Evolutionary conservation across 345 rosid species (phyloP).

Genomic region (Linum usitatissimum): DNA sequence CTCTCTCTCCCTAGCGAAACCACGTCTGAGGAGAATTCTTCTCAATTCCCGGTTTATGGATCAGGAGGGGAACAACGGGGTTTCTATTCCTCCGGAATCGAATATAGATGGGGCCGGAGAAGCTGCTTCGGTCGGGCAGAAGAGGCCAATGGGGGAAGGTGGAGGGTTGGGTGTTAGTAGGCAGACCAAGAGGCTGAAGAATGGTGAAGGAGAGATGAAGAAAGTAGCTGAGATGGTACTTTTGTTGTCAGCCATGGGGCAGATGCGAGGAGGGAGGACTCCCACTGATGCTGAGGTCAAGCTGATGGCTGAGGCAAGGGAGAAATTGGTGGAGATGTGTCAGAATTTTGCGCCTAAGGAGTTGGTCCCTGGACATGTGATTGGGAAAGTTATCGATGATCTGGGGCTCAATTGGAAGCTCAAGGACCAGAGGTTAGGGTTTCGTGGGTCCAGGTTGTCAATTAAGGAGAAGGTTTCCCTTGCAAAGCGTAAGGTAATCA

Average conservation of each 20-base stretch:
- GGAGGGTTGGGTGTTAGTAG: not conserved
- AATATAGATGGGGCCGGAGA: not conserved
- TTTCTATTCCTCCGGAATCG: not conserved
- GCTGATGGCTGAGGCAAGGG: conserved; percentile 75
- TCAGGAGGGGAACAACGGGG: not conserved
- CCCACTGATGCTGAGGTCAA: conserved; percentile 57
- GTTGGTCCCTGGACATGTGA: conserved; percentile 42
- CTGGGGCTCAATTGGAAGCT: conserved; percentile 52
- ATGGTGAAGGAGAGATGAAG: conserved; percentile 6
- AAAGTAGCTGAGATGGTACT: conserved; percentile 84
- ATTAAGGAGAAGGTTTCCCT: conserved; percentile 61
- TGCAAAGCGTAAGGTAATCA: conserved; percentile 54
- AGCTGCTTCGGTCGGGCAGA: not conserved
- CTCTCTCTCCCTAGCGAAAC: not conserved
- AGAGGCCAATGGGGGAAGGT: not conserved
- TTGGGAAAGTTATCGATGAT: conserved; percentile 63
- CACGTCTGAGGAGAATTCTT: not conserved
- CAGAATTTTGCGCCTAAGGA: conserved; percentile 51
- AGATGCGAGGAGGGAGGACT: conserved; percentile 46
- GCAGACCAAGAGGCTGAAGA: not conserved
- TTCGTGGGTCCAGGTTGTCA: conserved; percentile 34
- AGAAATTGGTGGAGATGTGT: conserved; percentile 45
- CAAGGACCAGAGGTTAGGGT: conserved; percentile 55
- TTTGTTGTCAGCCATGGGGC: conserved; percentile 62
- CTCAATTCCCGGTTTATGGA: not conserved